Evolutionary conservation across 2,329 filamentous ascomycete species (phyloP).

Genomic region (Fusarium scirpi): DNA sequence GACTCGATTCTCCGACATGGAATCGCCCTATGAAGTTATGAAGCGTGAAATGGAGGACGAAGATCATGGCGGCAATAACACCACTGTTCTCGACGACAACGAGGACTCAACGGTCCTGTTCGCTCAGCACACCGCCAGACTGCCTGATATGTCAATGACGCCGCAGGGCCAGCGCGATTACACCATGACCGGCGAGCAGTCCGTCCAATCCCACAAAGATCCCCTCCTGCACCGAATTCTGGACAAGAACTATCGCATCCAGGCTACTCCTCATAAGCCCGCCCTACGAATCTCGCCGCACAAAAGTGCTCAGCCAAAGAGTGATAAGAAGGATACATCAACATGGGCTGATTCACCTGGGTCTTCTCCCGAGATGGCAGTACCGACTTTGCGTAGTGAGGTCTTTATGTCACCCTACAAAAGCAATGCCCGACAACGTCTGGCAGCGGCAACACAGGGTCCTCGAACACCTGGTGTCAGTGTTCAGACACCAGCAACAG

Average conservation of each 20-base stretch:
- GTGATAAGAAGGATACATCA: slow-evolving; percentile 52
- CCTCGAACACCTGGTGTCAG: slow-evolving; percentile 85
- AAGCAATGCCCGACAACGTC: slow-evolving; percentile 58
- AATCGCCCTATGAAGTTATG: slow-evolving; percentile 81
- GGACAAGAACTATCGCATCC: slow-evolving; percentile 94
- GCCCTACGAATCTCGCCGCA: slow-evolving; percentile 60
- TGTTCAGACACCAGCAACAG: slow-evolving; percentile 78
- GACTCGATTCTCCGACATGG: slow-evolving; percentile 72
- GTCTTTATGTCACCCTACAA: slow-evolving; percentile 82
- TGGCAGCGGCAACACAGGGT: slow-evolving; percentile 57
- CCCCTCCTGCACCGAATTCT: slow-evolving; percentile 90
- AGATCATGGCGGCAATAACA: slow-evolving; percentile 56
- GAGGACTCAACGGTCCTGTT: slow-evolving; percentile 64
- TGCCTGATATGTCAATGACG: slow-evolving; percentile 74
- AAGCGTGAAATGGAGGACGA: slow-evolving; percentile 72
- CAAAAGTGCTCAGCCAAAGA: slow-evolving; percentile 54
- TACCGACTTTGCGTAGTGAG: slow-evolving; percentile 85
- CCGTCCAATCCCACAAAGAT: slow-evolving; percentile 66
- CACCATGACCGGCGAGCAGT: slow-evolving; percentile 51
- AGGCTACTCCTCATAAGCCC: slow-evolving; percentile 84
- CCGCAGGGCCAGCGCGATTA: slow-evolving; percentile 62
- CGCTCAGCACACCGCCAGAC: slow-evolving; percentile 64
- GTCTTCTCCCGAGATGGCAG: slow-evolving; percentile 82
- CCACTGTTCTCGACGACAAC: slow-evolving; percentile 53
- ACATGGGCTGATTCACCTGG: slow-evolving; percentile 70